Conservation (phyloP, 139 green algal species). For the Bryopsis sp. region DNA sequence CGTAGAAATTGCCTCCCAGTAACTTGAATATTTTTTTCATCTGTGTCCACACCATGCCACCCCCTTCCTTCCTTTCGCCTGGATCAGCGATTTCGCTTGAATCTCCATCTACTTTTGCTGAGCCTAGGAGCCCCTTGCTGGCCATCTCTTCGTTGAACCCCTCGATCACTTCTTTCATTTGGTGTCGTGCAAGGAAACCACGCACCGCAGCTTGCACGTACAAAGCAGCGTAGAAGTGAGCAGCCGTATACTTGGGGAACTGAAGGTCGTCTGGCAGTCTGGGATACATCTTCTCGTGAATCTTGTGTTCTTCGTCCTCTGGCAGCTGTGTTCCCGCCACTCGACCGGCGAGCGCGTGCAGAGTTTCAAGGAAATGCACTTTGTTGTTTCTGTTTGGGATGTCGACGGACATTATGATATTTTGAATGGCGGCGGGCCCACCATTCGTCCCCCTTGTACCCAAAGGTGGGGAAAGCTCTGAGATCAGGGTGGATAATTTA, state of each 20-base stretch:
- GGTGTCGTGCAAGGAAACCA: conserved; percentile 51
- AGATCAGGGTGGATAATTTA: conserved; percentile 31
- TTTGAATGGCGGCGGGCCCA: conserved; percentile 23
- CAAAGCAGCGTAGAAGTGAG: conserved; percentile 55
- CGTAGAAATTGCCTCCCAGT: no score
- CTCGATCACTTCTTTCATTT: conserved; percentile 24
- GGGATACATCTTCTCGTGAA: conserved; percentile 28
- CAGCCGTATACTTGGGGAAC: conserved; percentile 46
- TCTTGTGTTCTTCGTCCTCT: conserved; percentile 27
- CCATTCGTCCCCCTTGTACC: conserved; percentile 26
- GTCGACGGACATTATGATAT: conserved; percentile 37
- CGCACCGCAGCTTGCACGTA: conserved; percentile 60
- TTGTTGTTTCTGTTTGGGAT: conserved; percentile 35
- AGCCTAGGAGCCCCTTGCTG: no score
- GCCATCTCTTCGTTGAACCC: no score
- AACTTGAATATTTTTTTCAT: no score
- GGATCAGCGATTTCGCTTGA: no score
- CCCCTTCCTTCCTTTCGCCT: no score
- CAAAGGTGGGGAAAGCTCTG: conserved; percentile 35
- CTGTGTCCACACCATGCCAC: no score
- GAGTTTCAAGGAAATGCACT: conserved; percentile 53
- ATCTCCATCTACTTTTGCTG: no score
- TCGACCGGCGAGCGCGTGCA: conserved; percentile 54
- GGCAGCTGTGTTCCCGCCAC: conserved; percentile 39
- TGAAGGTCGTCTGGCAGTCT: conserved; percentile 13